A percentile compares a stretch with the other conserved stretches of the same genome.
phyloP scores from a whole-genome alignment of 768 basidiomycete species.

The Collybia nuda region DNA sequence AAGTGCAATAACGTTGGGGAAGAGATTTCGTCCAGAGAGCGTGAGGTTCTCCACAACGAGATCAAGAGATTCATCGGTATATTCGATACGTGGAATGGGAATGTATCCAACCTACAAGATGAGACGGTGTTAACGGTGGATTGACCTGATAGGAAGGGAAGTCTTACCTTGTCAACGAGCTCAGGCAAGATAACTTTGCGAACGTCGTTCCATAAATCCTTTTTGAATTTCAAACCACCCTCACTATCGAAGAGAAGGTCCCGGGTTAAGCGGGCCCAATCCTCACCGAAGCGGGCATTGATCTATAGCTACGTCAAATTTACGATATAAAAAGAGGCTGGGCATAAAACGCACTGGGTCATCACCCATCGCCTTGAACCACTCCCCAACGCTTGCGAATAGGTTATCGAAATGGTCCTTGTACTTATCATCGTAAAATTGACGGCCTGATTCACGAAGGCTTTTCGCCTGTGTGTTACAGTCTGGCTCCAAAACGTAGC shows the following conservation, averaged over 20 bases:
- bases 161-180: slow-evolving; percentile 65
- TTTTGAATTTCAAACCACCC: slow-evolving; percentile 86
- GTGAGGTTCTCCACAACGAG: slow-evolving; percentile 93
- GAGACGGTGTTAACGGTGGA: no score
- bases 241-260: slow-evolving; percentile 83
- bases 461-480: slow-evolving; percentile 63
- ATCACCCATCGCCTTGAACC: slow-evolving; percentile 83
- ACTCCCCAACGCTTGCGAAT: slow-evolving; percentile 67
- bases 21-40: slow-evolving; percentile 83
- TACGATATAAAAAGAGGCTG: neutral
- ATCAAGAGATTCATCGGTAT: slow-evolving; percentile 83
- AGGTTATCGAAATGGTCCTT: slow-evolving; percentile 79
- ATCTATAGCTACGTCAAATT: slow-evolving; percentile 22
- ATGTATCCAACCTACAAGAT: slow-evolving; percentile 63
- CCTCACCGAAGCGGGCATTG: slow-evolving; percentile 79
- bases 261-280: slow-evolving; percentile 77
- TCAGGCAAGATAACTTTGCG: slow-evolving; percentile 79
- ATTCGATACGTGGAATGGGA: slow-evolving; percentile 93
- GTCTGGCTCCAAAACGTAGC: slow-evolving; percentile 81
- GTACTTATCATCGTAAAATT: slow-evolving; percentile 71
- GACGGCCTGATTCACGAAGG: slow-evolving; percentile 68
- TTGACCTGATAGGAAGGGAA: neutral
- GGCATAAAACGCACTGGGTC: slow-evolving; percentile 53
- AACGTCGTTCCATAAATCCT: slow-evolving; percentile 86
- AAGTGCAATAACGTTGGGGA: slow-evolving; percentile 74